A percentile compares a stretch with the other conserved stretches of the same genome.
Evolutionary conservation across 352 stramenopile genomes (phyloP).

Genomic region (Pilasporangium apinafurcum): DNA sequence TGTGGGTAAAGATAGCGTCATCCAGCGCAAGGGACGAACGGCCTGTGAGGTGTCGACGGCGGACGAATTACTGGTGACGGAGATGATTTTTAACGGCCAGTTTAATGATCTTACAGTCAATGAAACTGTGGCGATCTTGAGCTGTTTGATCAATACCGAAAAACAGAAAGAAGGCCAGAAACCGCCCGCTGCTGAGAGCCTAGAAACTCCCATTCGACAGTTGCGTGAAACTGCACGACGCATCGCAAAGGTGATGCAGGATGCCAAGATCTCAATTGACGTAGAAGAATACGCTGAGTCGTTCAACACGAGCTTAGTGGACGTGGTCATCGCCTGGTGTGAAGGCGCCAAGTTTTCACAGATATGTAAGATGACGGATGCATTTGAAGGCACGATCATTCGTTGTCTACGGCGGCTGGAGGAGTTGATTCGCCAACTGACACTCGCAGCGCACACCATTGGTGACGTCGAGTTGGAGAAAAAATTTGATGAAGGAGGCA

Average conservation of each 20-base stretch:
- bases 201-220: slow-evolving; percentile 89
- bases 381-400: slow-evolving; percentile 99
- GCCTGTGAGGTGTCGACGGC: slow-evolving; percentile 98
- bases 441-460: slow-evolving; percentile 93
- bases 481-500: slow-evolving; percentile 96
- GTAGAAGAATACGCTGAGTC: slow-evolving; percentile 96
- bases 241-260: slow-evolving; percentile 87
- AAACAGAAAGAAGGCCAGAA: slow-evolving; percentile 89
- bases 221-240: slow-evolving; percentile 92
- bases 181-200: slow-evolving; percentile 60
- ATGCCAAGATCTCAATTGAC: slow-evolving; percentile 92
- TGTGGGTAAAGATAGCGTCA: slow-evolving; percentile 93
- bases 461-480: slow-evolving; percentile 95
- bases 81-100: slow-evolving; percentile 97
- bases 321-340: slow-evolving; percentile 96
- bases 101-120: slow-evolving; percentile 99
- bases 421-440: slow-evolving; percentile 97
- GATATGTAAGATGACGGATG: slow-evolving; percentile 96
- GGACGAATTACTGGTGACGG: slow-evolving; percentile 97
- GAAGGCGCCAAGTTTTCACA: slow-evolving; percentile 98
- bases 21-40: slow-evolving; percentile 98
- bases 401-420: slow-evolving; percentile 95
- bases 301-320: slow-evolving; percentile 98
- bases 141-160: slow-evolving; percentile 96
- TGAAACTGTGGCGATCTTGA: slow-evolving; percentile 94